Evolutionary conservation across 2,329 filamentous ascomycete genomes (phyloP), one percentile per base, ranked within the genome.

Genomic region (Paraconiothyrium brasiliense): DNA sequence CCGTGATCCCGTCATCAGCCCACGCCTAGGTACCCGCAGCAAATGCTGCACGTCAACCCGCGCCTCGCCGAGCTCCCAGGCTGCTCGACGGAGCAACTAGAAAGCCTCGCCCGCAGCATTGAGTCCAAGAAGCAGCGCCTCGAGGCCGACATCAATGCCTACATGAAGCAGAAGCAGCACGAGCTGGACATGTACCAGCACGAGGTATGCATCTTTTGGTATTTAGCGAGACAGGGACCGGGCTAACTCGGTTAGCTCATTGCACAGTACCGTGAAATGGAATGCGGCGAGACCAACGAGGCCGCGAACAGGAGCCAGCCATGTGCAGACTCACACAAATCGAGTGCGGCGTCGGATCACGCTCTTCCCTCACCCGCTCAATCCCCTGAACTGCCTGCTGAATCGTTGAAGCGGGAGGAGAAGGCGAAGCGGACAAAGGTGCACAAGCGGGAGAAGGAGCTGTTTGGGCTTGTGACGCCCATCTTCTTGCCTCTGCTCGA

Each of bases 371-470:
- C 60, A 22, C 43, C 61, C 13, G 3, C 57, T 13, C 62, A 61
- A n/a, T 41, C 59, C 22, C 37, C 47, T 39, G 64, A 58, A 2
- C 11, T 52, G 13, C 32, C 62, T 48, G 59, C 65, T 49, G 62
- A 72, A 43, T 51, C 27, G 27, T 30, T 59, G 54, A 67, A 66
- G 55, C 54, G 67, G 16, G 65, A 67, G 47, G 72, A 76, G 52
- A 68, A 66, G 59, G 67, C 65, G 58, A 76, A 73, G 69, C 71
- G 68, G 41, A 73, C 69, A 52, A 78, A 77, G 67, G 75, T 78
- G 32, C 75, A 78, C 64, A 77, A 78, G 67, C 71, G 76, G 54
- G 76, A 78, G 63, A 66, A 74, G 47, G 76, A 78, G 65, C 74
- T 78, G 34, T 76, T 71, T 60, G 76, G 76, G 41, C 67, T 78